Evolutionary conservation across 2,329 filamentous ascomycete species (phyloP), one percentile per base, ranked within the genome.

Genomic region (Fusarium marasasianum): DNA sequence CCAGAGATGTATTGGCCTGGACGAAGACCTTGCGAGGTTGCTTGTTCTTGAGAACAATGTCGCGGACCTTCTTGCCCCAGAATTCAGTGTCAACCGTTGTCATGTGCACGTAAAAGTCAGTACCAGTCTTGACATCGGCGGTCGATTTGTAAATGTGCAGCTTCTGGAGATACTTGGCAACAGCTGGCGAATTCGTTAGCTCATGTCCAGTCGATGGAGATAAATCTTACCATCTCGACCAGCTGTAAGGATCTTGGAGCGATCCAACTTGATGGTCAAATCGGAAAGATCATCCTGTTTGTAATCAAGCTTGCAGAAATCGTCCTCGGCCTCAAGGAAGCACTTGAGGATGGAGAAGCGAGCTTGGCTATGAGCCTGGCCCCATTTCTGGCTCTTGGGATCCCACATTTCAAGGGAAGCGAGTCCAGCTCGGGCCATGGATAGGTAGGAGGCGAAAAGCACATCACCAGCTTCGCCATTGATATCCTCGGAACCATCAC

Each of bases 391-490:
- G 77, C 89, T 91, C 85, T 95, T 95, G 11, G 95, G 95, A 79
- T 98, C 95, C 95, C 95, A 98, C 87, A 96, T 94, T 81, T 98
- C 96, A 29, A 98, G 88, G 3, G 95, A 93, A 11, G 91, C 90
- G 50, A 99, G 87, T 69, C 96, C 96, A n/a, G 95, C 94, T 43
- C 95, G 91, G 20, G 96, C 96, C 96, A 99, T 98, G 76, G 92
- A 91, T 15, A 99, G 89, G 82, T 98, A 99, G 6, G 93, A 92
- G 0, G 92, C 91, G 79, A 96, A 98, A 13, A 98, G 89, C 12
- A 99, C 91, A 79, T 98, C 93, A 48, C 95, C 95, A 15, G 95
- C 94, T 79, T 93, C 90, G 68, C 90, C 88, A 74, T 93, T 85
- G 75, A 97, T 92, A 78, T 97, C 88, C 58, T 87, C 83, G 24